Evolutionary conservation across 176 grass and related monocot species (phyloP), one percentile per base, ranked within the genome.

Genomic region (Microstegium vimineum): DNA sequence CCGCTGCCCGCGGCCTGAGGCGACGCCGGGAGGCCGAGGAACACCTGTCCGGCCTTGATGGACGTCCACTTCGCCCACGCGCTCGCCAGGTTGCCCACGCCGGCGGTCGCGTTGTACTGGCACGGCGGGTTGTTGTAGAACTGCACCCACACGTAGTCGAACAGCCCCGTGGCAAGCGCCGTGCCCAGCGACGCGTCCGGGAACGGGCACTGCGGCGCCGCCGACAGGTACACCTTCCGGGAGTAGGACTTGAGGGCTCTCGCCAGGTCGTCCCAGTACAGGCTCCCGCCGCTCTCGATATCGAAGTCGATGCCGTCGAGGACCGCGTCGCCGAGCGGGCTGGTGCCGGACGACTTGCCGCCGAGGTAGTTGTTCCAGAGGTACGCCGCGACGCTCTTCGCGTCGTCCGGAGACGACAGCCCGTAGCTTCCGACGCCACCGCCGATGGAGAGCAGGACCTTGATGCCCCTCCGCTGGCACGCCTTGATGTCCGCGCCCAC

Each of bases 121-220:
- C 91, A 97, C 28, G 57, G 67, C 14, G 71, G 82, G 78, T 97
- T 92, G 64, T 94, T 94, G 91, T 92, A 97, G 69, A 97, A 97
- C 85, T 97, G 94, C 49, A 97, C 85, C 94, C 94, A 97, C 31
- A 97, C 89, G 87, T 92, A 94, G 87, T 97, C 87, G 67, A 97
- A 94, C 18, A 90, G 71, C 3, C 89, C 89, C 2, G 84, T 94
- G 3, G 10, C 3, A 3, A 94, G 77, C 31, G 92, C 92, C 3
- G 35, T n/a, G 2, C 92, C 89, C 25, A 91, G 59, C 77, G 76
- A 91, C 46, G 89, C 86, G 75, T 94, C 92, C 20, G 92, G 92
- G 76, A 89, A 94, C 18, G 92, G 92, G 71, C 92, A 94, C 76
- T 94, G 92, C 32, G 92, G 92, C 26, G 92, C 92, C 5, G 92